A percentile compares a stretch with the other conserved stretches of the same genome.
Evolutionary conservation across 208 protist genomes (phyloP).

Genomic region (Wallacemonas sp.): DNA sequence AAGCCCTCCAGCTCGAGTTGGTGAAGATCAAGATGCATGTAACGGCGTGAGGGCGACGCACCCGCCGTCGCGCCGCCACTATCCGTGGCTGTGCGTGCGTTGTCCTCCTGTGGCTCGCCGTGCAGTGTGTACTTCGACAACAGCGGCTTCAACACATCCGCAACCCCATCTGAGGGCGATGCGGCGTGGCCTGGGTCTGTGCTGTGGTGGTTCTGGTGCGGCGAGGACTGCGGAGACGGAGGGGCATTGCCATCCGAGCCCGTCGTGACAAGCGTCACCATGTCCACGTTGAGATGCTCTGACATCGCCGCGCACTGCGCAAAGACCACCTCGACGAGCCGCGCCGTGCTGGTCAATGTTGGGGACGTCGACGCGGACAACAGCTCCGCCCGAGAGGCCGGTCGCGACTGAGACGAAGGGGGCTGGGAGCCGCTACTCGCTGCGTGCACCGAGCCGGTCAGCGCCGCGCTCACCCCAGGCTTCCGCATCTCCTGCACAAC

Average conservation of each 20-base stretch:
- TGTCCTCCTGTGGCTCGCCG: background rate
- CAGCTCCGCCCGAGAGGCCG: too few relatives aligned
- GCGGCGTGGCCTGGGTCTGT: background rate
- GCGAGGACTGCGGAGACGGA: too few relatives aligned
- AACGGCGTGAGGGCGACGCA: background rate
- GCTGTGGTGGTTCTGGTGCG: slow-evolving; percentile 7
- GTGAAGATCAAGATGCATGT: slow-evolving; percentile 35
- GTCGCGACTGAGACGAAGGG: too few relatives aligned
- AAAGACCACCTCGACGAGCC: slow-evolving; percentile 61
- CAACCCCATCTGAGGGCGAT: slow-evolving; percentile 19
- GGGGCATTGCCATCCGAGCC: too few relatives aligned
- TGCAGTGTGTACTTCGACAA: slow-evolving; percentile 47
- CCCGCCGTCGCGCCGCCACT: background rate
- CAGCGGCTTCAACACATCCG: slow-evolving; percentile 39
- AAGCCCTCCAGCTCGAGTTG: slow-evolving; percentile 70
- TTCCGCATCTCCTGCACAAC: slow-evolving; percentile 52
- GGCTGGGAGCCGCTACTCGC: too few relatives aligned
- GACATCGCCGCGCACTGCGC: slow-evolving; percentile 78
- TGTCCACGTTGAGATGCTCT: slow-evolving; percentile 43
- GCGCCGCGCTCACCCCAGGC: background rate
- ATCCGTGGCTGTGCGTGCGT: slow-evolving; percentile 12
- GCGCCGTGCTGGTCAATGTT: background rate
- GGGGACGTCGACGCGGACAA: too few relatives aligned
- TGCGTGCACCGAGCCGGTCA: background rate
- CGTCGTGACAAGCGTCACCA: too few relatives aligned